These are phyloP conservation scores for Ceratonia siliqua DNA, from an alignment of 306 rosid genomes.

Conservation along the genomic window DNA sequence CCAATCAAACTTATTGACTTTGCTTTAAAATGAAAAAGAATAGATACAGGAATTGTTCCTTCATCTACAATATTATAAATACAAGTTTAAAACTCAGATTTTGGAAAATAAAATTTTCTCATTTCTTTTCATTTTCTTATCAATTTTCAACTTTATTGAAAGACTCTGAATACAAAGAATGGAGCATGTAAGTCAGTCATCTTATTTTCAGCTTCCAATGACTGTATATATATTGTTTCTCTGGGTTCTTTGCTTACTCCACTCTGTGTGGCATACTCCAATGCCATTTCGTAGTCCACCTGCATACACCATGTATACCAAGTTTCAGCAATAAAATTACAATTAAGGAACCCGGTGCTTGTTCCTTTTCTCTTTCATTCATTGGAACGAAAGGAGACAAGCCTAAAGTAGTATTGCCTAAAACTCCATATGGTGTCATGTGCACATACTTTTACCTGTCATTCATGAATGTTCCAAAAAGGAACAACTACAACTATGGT, in stretches of 20 bases:
- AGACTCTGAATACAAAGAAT: conserved; percentile 67
- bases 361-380: not conserved
- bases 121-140: not conserved
- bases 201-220: conserved; percentile 65
- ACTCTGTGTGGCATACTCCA: conserved; percentile 91
- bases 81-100: conserved; percentile 14
- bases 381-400: not conserved
- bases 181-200: conserved; percentile 64
- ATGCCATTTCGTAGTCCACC: conserved; percentile 97
- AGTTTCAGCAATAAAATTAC: conserved; percentile 26
- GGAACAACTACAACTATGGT: not conserved
- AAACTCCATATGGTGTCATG: conserved; percentile 8
- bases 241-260: conserved; percentile 92
- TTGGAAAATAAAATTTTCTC: conserved; percentile 23
- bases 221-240: conserved; percentile 61
- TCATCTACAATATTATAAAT: not conserved
- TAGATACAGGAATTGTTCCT: conserved; percentile 29
- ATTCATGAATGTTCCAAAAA: not conserved
- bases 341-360: conserved; percentile 3
- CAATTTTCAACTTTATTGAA: conserved; percentile 36
- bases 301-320: conserved; percentile 37
- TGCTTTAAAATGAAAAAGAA: conserved; percentile 29
- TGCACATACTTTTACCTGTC: not conserved
- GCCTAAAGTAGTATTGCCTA: conserved; percentile 7
- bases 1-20: conserved; percentile 27